Evolutionary conservation across 257 asterid species (phyloP).

Genomic region (Ballota nigra): DNA sequence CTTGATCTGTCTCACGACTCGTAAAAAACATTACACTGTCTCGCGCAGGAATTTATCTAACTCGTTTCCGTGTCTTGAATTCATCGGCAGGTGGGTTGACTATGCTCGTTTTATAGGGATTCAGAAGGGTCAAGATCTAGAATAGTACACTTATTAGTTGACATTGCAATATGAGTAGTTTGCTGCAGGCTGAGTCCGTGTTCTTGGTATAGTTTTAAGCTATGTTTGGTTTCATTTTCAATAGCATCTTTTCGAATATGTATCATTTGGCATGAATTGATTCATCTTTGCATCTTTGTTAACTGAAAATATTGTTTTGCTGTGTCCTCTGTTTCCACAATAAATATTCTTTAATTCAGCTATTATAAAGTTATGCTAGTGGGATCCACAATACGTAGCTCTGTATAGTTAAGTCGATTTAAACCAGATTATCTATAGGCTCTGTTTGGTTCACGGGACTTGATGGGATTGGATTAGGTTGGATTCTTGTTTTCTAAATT

Average conservation of each 20-base stretch:
- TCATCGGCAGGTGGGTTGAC: constrained; percentile 73
- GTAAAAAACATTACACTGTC: too few relatives aligned
- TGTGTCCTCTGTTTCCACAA: not conserved
- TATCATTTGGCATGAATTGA: not conserved
- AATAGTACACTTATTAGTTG: constrained; percentile 33
- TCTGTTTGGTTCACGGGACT: too few relatives aligned
- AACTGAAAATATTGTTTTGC: not conserved
- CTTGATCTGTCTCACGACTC: not conserved
- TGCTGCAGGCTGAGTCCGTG: not conserved
- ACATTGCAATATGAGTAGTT: constrained; percentile 24
- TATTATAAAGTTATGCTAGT: not conserved
- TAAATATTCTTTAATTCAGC: not conserved
- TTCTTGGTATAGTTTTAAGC: constrained; percentile 2
- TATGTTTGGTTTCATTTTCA: not conserved
- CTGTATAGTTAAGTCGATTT: not conserved
- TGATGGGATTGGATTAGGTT: too few relatives aligned
- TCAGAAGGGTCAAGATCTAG: constrained; percentile 62
- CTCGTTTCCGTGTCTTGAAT: not conserved
- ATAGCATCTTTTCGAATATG: not conserved
- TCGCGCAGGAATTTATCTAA: not conserved
- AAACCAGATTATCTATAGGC: too few relatives aligned
- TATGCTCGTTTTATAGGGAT: constrained; percentile 75
- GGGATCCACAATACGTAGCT: not conserved
- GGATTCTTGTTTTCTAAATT: too few relatives aligned
- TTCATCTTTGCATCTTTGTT: not conserved